Percentiles rank a stretch among this genome's conserved stretches.
phyloP scores from a whole-genome alignment of 805 yeast species.

The Candida michaelii region DNA sequence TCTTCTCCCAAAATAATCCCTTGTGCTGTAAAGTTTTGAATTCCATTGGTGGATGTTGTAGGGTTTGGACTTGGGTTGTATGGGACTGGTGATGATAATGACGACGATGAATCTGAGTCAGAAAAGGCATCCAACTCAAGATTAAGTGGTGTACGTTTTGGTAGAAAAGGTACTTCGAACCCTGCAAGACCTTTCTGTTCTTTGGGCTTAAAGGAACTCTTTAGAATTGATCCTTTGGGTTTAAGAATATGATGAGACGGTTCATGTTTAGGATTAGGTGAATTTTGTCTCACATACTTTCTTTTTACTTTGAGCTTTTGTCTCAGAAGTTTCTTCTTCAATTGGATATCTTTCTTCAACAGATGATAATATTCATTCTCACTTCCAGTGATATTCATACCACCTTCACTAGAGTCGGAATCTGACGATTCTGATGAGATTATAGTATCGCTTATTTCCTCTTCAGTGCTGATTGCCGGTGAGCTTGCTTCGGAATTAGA shows the following conservation, averaged over 20 bases:
- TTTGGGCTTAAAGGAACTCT: conserved; percentile 12
- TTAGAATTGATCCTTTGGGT: conserved; percentile 44
- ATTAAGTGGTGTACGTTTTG: neutral
- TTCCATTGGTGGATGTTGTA: neutral
- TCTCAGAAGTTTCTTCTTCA: conserved; percentile 14
- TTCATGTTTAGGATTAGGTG: conserved; percentile 41
- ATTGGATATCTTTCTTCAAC: conserved; percentile 16
- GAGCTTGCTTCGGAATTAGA: neutral
- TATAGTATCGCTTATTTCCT: conserved; percentile 16
- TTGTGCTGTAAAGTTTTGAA: conserved; percentile 5
- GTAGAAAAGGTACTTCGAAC: too few species aligned
- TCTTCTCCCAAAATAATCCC: conserved; percentile 8
- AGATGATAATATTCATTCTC: conserved; percentile 17
- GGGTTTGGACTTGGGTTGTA: neutral
- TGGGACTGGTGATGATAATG: conserved; percentile 1
- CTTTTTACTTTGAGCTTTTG: neutral
- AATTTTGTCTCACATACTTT: conserved; percentile 8
- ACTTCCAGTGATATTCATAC: conserved; percentile 3
- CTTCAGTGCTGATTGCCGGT: conserved; percentile 19
- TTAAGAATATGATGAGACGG: conserved; percentile 43
- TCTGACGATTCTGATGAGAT: conserved; percentile 14
- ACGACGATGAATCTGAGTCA: neutral
- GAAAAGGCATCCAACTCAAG: neutral
- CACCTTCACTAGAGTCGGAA: conserved; percentile 12
- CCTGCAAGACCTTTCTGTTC: too few species aligned